Conservation (phyloP, 116 monocot species). For the Trichopus zeylanicus region DNA sequence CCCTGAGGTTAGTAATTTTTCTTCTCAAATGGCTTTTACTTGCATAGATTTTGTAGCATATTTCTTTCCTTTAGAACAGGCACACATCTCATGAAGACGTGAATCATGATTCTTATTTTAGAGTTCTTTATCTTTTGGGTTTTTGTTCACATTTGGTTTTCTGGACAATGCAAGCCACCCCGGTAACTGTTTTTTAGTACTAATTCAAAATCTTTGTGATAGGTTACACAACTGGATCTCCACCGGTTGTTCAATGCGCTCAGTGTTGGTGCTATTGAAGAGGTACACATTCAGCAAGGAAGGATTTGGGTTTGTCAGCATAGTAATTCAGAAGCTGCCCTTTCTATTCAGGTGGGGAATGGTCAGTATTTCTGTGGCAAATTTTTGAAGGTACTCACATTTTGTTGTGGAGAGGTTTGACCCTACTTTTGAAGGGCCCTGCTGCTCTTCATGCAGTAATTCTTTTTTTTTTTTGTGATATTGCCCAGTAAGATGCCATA, state of each 20-base stretch:
- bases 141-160: too few species aligned
- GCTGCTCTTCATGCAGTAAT: too few species aligned
- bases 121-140: too few species aligned
- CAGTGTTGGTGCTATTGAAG: conserved; percentile 72
- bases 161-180: too few species aligned
- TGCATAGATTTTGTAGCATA: not conserved
- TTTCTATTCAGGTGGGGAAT: conserved; percentile 87
- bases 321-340: conserved; percentile 80
- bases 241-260: conserved; percentile 74
- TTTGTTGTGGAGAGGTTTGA: too few species aligned
- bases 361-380: conserved; percentile 64
- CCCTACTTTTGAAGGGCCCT: too few species aligned
- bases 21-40: not conserved
- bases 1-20: conserved; percentile 37
- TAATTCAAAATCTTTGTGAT: conserved; percentile 7
- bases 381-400: conserved; percentile 78
- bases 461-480: too few species aligned
- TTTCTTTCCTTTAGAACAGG: not conserved
- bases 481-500: too few species aligned
- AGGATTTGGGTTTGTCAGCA: conserved; percentile 94
- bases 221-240: conserved; percentile 89
- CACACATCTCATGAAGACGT: not conserved
- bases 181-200: too few species aligned
- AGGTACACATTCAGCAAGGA: conserved; percentile 83
- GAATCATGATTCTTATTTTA: too few species aligned